Percentiles rank a stretch among this genome's conserved stretches.
These are phyloP conservation scores for Spergularia marina DNA, from an alignment of 148 eudicot genomes.

Conservation along the genomic window DNA sequence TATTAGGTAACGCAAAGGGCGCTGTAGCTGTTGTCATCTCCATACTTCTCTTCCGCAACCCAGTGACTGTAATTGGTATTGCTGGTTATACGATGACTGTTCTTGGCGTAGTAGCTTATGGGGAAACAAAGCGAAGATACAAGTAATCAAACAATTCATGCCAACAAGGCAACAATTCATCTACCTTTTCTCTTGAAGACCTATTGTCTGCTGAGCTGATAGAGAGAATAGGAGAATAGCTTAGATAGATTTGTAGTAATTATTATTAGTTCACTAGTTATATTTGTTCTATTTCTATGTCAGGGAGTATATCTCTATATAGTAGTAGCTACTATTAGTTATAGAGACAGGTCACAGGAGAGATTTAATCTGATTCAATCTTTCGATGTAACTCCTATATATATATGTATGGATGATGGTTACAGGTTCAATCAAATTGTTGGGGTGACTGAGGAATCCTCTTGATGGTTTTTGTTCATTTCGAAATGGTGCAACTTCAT, in stretches of 20 bases:
- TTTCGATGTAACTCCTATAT: neutral
- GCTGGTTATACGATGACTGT: slow-evolving; percentile 91
- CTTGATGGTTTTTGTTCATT: neutral
- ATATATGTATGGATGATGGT: neutral
- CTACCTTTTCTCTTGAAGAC: neutral
- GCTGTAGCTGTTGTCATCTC: slow-evolving; percentile 98
- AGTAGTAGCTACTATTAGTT: slow-evolving; percentile 6
- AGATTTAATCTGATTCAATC: neutral
- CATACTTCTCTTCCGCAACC: slow-evolving; percentile 81
- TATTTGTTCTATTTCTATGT: neutral
- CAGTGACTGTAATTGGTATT: slow-evolving; percentile 77
- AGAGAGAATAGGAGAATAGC: slow-evolving; percentile 13
- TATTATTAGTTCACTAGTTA: neutral
- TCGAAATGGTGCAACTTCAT: neutral
- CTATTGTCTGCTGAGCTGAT: slow-evolving; percentile 5
- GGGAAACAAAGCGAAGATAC: slow-evolving; percentile 85
- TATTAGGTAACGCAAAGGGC: slow-evolving; percentile 93
- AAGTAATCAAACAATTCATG: slow-evolving; percentile 25
- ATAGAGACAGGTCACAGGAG: slow-evolving; percentile 13
- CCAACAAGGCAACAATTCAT: neutral
- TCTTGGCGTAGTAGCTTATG: slow-evolving; percentile 87
- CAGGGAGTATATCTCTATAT: neutral
- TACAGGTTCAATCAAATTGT: neutral
- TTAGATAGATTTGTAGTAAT: slow-evolving; percentile 21
- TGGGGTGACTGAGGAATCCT: neutral